Evolutionary conservation across 805 yeast species (phyloP).

Genomic region (Cyberlindnera xylosilytica): DNA sequence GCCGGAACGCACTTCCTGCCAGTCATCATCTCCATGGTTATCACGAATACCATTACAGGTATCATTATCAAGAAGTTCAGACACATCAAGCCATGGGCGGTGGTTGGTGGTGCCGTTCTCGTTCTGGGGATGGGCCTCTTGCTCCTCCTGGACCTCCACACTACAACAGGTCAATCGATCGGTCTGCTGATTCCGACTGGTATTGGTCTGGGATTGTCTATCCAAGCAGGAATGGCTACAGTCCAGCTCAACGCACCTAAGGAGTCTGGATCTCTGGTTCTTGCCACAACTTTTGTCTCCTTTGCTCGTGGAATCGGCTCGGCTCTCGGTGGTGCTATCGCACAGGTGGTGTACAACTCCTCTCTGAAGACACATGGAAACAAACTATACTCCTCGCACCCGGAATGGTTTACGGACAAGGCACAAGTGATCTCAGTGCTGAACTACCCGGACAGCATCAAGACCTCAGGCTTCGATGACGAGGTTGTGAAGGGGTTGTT

Average conservation of each 20-base stretch:
- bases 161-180: slow-evolving; percentile 29
- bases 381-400: too few species aligned
- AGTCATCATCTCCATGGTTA: slow-evolving; percentile 34
- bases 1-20: slow-evolving; percentile 46
- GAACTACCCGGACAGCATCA: too few species aligned
- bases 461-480: too few species aligned
- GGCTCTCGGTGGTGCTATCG: slow-evolving; percentile 36
- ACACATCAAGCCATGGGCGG: not conserved
- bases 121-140: not conserved
- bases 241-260: slow-evolving; percentile 43
- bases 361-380: not conserved
- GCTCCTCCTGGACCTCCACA: slow-evolving; percentile 28
- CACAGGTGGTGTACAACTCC: slow-evolving; percentile 37
- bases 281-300: slow-evolving; percentile 41
- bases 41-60: not conserved
- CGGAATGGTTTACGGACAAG: too few species aligned
- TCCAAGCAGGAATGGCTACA: slow-evolving; percentile 33
- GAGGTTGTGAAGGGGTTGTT: too few species aligned
- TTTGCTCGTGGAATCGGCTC: slow-evolving; percentile 42
- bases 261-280: slow-evolving; percentile 42
- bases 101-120: slow-evolving; percentile 21
- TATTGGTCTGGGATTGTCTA: slow-evolving; percentile 32
- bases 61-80: not conserved
- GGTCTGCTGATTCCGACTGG: slow-evolving; percentile 39
- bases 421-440: too few species aligned